These are phyloP conservation scores for Vigna hirtella DNA, from an alignment of 306 rosid species.

Conservation along the genomic window DNA sequence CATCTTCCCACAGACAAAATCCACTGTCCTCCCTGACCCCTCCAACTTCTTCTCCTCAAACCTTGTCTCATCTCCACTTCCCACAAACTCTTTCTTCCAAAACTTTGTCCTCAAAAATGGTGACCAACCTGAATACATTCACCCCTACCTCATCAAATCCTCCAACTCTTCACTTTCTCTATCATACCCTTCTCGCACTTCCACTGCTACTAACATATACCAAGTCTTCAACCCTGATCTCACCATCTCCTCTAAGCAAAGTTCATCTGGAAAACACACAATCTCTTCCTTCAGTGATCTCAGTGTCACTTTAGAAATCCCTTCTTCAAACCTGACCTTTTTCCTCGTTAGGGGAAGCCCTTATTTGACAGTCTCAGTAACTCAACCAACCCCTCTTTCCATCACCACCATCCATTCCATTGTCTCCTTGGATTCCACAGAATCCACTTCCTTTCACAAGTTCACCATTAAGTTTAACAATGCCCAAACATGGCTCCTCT, in stretches of 20 bases:
- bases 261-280: constrained; percentile 51
- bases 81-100: too few relatives aligned
- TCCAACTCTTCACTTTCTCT: constrained; percentile 63
- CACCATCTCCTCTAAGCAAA: constrained; percentile 58
- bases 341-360: constrained; percentile 91
- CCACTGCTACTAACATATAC: constrained; percentile 47
- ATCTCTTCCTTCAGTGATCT: too few relatives aligned
- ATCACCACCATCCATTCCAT: constrained; percentile 72
- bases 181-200: constrained; percentile 63
- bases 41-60: constrained; percentile 69
- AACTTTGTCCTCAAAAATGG: constrained; percentile 62
- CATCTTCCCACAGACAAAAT: constrained; percentile 51
- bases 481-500: too few relatives aligned
- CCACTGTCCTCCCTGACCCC: constrained; percentile 85
- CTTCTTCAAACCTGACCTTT: constrained; percentile 40
- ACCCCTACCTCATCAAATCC: constrained; percentile 81
- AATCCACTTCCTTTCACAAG: constrained; percentile 51
- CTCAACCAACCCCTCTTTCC: constrained; percentile 52
- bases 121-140: constrained; percentile 83
- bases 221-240: constrained; percentile 73
- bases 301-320: too few relatives aligned
- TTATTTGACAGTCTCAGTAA: constrained; percentile 61
- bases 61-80: constrained; percentile 49
- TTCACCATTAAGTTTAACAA: constrained; percentile 44
- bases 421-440: constrained; percentile 56